These are phyloP conservation scores for Akanthomyces uredinophilus DNA, from an alignment of 2,329 filamentous ascomycete genomes.

Conservation along the genomic window DNA sequence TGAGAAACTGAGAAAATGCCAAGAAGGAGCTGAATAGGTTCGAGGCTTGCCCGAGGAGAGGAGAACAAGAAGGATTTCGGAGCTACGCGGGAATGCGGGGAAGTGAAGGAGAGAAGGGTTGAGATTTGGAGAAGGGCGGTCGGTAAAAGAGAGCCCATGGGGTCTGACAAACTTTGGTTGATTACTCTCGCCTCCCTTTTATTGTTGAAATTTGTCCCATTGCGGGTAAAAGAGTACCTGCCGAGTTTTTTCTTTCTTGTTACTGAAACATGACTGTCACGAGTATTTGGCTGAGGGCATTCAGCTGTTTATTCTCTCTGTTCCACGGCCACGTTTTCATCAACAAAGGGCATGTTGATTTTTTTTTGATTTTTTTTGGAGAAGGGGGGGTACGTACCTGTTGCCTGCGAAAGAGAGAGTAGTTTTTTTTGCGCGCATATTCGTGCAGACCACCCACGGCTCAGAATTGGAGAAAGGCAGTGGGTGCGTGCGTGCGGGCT, in stretches of 20 bases:
- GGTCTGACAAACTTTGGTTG: too few relatives aligned
- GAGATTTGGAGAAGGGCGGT: constrained; percentile 3
- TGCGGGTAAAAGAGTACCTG: too few relatives aligned
- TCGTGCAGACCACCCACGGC: not conserved
- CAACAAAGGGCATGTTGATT: not conserved
- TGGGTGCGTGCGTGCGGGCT: too few relatives aligned
- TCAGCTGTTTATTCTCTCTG: not conserved
- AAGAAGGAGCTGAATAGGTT: not conserved
- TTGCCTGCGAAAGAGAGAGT: too few relatives aligned
- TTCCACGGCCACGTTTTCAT: not conserved
- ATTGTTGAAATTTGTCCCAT: too few relatives aligned
- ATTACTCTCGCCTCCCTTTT: too few relatives aligned
- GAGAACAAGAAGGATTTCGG: not conserved
- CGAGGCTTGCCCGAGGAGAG: not conserved
- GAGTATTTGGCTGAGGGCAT: too few relatives aligned
- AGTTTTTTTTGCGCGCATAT: not conserved
- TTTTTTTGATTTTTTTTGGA: not conserved
- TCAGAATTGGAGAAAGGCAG: constrained; percentile 1
- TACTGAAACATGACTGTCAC: not conserved
- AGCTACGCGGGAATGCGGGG: not conserved
- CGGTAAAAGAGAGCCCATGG: not conserved
- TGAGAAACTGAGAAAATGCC: too few relatives aligned
- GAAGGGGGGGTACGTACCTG: not conserved
- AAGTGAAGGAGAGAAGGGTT: not conserved
- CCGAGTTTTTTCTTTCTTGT: too few relatives aligned